Conservation (phyloP, 305 asterid genomes). For the Fraxinus xanthoxyloides region DNA sequence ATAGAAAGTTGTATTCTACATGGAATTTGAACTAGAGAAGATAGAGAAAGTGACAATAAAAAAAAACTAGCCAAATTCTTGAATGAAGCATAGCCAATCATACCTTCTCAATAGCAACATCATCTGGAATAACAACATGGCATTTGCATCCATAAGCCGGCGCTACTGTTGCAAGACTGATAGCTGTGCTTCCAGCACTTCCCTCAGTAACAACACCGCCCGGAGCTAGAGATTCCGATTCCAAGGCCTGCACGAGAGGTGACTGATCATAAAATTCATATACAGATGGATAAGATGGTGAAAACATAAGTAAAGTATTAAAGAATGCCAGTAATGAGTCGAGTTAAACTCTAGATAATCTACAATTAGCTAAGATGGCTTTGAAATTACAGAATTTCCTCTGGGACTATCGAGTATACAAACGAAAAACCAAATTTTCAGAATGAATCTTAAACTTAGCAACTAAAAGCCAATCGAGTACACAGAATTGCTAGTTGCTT, state of each 20-base stretch:
- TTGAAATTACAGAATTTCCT: background rate
- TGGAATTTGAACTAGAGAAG: background rate
- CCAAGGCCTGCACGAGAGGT: slow-evolving; percentile 55
- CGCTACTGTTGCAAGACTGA: slow-evolving; percentile 92
- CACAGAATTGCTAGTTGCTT: background rate
- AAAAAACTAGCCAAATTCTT: background rate
- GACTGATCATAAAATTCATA: background rate
- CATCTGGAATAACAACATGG: slow-evolving; percentile 95
- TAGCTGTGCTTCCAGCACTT: slow-evolving; percentile 97
- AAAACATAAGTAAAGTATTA: background rate
- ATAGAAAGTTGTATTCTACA: background rate
- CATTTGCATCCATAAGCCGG: slow-evolving; percentile 95
- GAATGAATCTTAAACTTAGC: background rate
- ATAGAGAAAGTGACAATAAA: background rate
- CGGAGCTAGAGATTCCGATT: slow-evolving; percentile 67
- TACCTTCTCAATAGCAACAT: slow-evolving; percentile 94
- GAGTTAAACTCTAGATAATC: background rate
- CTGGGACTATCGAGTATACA: background rate
- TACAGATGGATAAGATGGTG: background rate
- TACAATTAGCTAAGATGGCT: background rate
- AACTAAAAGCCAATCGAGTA: background rate
- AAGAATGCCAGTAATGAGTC: background rate
- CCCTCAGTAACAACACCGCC: slow-evolving; percentile 96
- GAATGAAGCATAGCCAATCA: background rate
- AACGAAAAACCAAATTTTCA: background rate